Evolutionary conservation across 2,329 filamentous ascomycete species (phyloP).

Genomic region (Lecanoromycetidae sp.): DNA sequence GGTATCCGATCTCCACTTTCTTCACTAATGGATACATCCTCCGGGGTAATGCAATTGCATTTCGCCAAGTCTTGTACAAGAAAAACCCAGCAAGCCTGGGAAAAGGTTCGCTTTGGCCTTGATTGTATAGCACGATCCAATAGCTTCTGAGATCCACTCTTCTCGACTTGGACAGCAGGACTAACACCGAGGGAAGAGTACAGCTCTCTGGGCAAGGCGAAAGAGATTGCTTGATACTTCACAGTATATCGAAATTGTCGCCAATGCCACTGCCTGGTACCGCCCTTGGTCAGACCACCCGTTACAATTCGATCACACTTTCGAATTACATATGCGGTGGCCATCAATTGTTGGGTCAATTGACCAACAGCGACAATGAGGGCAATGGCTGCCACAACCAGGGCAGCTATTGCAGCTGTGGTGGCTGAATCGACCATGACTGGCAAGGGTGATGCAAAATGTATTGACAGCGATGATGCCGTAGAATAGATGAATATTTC

Average conservation of each 20-base stretch:
- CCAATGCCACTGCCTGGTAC: slow-evolving; percentile 11
- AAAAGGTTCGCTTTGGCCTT: background rate
- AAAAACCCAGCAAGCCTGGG: slow-evolving; percentile 8
- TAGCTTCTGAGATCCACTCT: background rate
- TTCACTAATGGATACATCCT: slow-evolving; percentile 2
- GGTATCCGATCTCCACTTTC: slow-evolving; percentile 14
- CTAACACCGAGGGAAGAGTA: slow-evolving; percentile 12
- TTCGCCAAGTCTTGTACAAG: slow-evolving; percentile 7
- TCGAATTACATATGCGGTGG: slow-evolving; percentile 13
- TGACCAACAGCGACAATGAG: slow-evolving; percentile 8
- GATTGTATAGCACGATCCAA: background rate
- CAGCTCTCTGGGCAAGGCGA: slow-evolving; percentile 4
- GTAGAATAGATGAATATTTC: no score
- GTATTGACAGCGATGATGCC: no score
- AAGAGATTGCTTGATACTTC: slow-evolving; percentile 9
- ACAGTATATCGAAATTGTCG: slow-evolving; percentile 14
- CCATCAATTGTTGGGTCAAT: slow-evolving; percentile 9
- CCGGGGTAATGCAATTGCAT: background rate
- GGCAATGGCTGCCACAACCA: slow-evolving; percentile 10
- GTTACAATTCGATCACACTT: slow-evolving; percentile 15
- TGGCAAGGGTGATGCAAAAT: no score
- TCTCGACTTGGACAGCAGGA: slow-evolving; percentile 6
- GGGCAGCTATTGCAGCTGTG: slow-evolving; percentile 8
- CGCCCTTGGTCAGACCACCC: slow-evolving; percentile 7
- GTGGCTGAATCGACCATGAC: slow-evolving; percentile 11